A percentile compares a stretch with the other conserved stretches of the same genome.
Conservation (phyloP, 2,329 filamentous ascomycete genomes). For the Hypoxylon sp. region DNA sequence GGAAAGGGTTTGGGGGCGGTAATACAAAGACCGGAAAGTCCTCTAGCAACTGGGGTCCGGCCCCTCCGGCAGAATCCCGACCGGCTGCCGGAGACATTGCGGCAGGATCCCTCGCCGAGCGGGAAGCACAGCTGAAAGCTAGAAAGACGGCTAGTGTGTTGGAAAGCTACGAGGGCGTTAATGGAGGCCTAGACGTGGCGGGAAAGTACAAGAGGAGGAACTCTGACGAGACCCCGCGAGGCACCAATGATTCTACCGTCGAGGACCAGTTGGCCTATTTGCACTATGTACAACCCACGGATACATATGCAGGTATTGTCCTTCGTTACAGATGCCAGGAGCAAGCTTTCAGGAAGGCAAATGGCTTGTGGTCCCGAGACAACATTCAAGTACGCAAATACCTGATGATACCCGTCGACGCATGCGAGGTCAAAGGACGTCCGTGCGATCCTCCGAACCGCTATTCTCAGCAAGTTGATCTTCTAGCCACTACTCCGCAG, state of each 20-base stretch:
- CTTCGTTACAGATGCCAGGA: constrained; percentile 91
- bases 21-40: constrained; percentile 47
- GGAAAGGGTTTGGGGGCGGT: constrained; percentile 50
- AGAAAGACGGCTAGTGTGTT: constrained; percentile 71
- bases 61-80: constrained; percentile 58
- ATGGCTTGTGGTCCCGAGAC: constrained; percentile 95
- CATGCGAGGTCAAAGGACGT: constrained; percentile 85
- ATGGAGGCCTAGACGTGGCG: constrained; percentile 69
- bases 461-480: constrained; percentile 62
- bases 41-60: constrained; percentile 65
- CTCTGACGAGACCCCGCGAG: constrained; percentile 71
- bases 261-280: constrained; percentile 89
- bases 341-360: constrained; percentile 86
- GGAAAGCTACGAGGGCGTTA: constrained; percentile 73
- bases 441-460: constrained; percentile 70
- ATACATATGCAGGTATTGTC: constrained; percentile 92
- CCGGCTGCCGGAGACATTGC: constrained; percentile 66
- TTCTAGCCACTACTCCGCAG: constrained; percentile 66
- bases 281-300: constrained; percentile 84
- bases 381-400: constrained; percentile 87
- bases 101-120: constrained; percentile 67
- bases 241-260: constrained; percentile 69
- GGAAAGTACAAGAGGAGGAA: constrained; percentile 75
- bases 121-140: constrained; percentile 69
- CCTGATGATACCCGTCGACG: constrained; percentile 88